Conservation (phyloP, 2,329 filamentous ascomycete species). For the Leptodontidium sp. region DNA sequence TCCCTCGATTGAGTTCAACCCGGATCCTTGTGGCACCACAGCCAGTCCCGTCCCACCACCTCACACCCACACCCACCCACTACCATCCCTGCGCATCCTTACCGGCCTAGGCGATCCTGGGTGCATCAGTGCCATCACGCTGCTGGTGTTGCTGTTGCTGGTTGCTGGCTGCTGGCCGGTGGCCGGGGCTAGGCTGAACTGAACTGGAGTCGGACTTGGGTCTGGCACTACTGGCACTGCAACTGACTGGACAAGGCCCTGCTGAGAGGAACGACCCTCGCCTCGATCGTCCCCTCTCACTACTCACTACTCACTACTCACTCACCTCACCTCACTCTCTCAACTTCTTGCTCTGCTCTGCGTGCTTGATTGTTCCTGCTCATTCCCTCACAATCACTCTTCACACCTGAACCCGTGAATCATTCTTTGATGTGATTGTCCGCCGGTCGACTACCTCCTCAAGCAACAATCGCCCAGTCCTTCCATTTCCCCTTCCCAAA, state of each 20-base stretch:
- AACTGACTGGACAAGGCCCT: conserved; percentile 10
- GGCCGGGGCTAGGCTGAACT: background rate
- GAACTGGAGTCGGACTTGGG: background rate
- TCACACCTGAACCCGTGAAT: conserved; percentile 20
- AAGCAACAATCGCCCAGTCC: conserved; percentile 17
- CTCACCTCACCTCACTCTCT: background rate
- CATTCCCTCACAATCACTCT: conserved; percentile 9
- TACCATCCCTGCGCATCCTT: conserved; percentile 1
- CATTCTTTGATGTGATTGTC: conserved; percentile 17
- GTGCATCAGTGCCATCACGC: background rate
- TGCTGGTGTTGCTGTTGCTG: background rate
- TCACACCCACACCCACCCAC: background rate
- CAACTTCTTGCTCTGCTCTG: conserved; percentile 20
- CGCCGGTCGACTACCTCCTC: conserved; percentile 3
- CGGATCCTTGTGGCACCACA: conserved; percentile 7
- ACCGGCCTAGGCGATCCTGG: background rate
- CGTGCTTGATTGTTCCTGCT: background rate
- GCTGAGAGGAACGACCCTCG: conserved; percentile 13
- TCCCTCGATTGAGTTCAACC: background rate
- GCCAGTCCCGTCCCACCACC: conserved; percentile 8
- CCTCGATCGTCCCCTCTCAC: conserved; percentile 13
- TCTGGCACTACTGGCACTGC: background rate
- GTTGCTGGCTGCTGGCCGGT: background rate
- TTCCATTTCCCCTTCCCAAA: conserved; percentile 23
- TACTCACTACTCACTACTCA: background rate